A percentile compares a stretch with the other conserved stretches of the same genome.
phyloP scores from a whole-genome alignment of 2,329 filamentous ascomycete genomes.

The Aspergillus latus region DNA sequence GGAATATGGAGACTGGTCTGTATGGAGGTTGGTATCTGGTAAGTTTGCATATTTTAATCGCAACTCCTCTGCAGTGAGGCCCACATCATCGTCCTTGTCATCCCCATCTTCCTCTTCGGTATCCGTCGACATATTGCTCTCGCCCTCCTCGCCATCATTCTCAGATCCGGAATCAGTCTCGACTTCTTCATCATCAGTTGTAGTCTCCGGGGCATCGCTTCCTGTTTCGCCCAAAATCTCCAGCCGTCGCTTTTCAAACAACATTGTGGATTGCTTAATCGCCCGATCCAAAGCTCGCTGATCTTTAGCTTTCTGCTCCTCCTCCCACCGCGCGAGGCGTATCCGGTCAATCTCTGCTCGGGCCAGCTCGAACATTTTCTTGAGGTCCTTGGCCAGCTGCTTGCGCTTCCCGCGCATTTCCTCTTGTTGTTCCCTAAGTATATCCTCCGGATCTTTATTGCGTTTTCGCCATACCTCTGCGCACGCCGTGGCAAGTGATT shows the following conservation, averaged over 20 bases:
- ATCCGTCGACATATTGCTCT: constrained; percentile 50
- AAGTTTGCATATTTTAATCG: constrained; percentile 49
- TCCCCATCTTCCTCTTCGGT: constrained; percentile 45
- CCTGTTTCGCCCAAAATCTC: constrained; percentile 55
- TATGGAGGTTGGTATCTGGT: constrained; percentile 24
- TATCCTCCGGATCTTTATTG: constrained; percentile 62
- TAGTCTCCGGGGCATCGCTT: constrained; percentile 70
- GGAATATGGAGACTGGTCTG: constrained; percentile 28
- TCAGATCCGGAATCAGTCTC: constrained; percentile 52
- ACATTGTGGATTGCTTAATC: constrained; percentile 53
- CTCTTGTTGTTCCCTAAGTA: constrained; percentile 73
- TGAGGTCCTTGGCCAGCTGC: constrained; percentile 65
- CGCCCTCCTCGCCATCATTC: constrained; percentile 54
- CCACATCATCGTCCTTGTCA: constrained; percentile 44
- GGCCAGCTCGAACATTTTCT: constrained; percentile 61
- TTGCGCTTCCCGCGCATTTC: constrained; percentile 69
- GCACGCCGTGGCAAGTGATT: constrained; percentile 65
- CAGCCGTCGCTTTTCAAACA: constrained; percentile 48
- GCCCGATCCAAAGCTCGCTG: constrained; percentile 57
- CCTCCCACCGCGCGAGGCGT: constrained; percentile 59
- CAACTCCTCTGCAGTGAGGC: constrained; percentile 49
- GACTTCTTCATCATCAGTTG: constrained; percentile 55
- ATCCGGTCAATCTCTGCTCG: constrained; percentile 58
- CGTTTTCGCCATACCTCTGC: constrained; percentile 45
- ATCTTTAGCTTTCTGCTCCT: constrained; percentile 51